These are phyloP conservation scores for Stylonectria norvegica DNA, from an alignment of 2,329 filamentous ascomycete genomes.

Conservation along the genomic window DNA sequence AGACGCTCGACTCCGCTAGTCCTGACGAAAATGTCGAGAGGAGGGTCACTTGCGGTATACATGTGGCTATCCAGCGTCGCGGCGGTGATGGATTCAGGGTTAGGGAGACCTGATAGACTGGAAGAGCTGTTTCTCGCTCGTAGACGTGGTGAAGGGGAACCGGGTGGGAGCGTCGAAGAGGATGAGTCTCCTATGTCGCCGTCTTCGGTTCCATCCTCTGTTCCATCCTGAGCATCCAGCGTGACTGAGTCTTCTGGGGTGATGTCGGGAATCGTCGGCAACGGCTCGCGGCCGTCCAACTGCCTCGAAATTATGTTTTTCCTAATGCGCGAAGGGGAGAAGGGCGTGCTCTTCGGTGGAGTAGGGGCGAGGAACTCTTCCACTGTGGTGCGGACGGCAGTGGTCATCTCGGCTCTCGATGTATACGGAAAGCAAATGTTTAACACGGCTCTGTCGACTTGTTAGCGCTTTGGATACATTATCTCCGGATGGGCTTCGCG, in stretches of 20 bases:
- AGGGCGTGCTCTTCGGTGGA: constrained; percentile 63
- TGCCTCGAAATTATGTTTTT: constrained; percentile 76
- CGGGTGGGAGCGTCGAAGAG: constrained; percentile 56
- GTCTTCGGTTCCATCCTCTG: constrained; percentile 33
- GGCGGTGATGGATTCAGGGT: constrained; percentile 82
- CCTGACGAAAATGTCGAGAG: constrained; percentile 83
- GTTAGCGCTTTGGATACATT: constrained; percentile 9
- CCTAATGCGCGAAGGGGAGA: constrained; percentile 83
- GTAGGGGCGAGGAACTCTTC: constrained; percentile 77
- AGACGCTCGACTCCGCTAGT: constrained; percentile 90
- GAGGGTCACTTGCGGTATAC: constrained; percentile 81
- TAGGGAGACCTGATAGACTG: constrained; percentile 48
- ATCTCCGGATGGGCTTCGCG: constrained; percentile 16
- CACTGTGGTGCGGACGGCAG: constrained; percentile 83
- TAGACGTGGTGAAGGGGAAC: constrained; percentile 45
- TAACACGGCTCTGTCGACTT: constrained; percentile 50
- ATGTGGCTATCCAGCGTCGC: constrained; percentile 81
- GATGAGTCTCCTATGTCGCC: constrained; percentile 56
- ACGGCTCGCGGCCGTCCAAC: constrained; percentile 45
- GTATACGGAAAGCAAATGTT: constrained; percentile 99
- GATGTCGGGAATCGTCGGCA: constrained; percentile 49
- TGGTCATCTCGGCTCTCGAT: constrained; percentile 90
- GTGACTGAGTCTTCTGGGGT: constrained; percentile 38
- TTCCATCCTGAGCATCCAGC: constrained; percentile 44
- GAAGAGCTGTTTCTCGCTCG: constrained; percentile 32